Percentiles rank a stretch among this genome's conserved stretches.
These are phyloP conservation scores for Barnettozyma sp. DNA, from an alignment of 805 yeast species.

Conservation along the genomic window DNA sequence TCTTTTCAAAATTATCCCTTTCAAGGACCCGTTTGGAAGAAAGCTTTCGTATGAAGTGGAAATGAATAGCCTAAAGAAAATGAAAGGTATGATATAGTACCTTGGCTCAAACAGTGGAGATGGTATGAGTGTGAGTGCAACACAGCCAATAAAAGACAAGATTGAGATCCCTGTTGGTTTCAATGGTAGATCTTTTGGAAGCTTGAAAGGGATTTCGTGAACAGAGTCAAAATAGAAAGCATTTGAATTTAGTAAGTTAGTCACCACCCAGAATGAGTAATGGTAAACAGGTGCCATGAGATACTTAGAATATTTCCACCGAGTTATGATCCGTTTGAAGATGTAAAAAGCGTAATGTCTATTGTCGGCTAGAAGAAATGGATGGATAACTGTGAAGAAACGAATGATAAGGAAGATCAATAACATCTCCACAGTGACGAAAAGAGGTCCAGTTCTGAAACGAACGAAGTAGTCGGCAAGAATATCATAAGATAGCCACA, in stretches of 20 bases:
- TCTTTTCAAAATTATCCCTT: constrained; percentile 28
- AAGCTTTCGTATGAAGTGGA: constrained; percentile 33
- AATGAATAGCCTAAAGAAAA: constrained; percentile 62
- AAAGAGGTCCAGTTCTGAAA: constrained; percentile 24
- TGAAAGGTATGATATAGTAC: constrained; percentile 77
- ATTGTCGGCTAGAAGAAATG: constrained; percentile 88
- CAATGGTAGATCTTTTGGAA: constrained; percentile 29
- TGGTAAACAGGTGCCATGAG: constrained; percentile 66
- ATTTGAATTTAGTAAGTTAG: constrained; percentile 30
- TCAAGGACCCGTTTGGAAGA: constrained; percentile 14
- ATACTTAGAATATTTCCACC: constrained; percentile 39
- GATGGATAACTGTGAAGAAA: constrained; percentile 71
- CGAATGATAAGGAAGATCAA: constrained; percentile 42
- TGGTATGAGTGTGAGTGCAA: constrained; percentile 62
- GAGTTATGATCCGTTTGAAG: constrained; percentile 57
- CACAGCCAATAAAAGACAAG: constrained; percentile 45
- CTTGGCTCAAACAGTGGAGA: constrained; percentile 94
- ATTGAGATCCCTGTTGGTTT: constrained; percentile 42
- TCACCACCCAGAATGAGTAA: constrained; percentile 37
- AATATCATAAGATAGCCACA: constrained; percentile 50
- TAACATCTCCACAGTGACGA: constrained; percentile 26
- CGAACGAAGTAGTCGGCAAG: constrained; percentile 34
- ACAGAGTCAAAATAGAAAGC: constrained; percentile 30
- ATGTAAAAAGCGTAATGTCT: constrained; percentile 89
- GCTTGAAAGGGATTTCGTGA: constrained; percentile 31